Evolutionary conservation across 768 basidiomycete genomes (phyloP).

Genomic region (Pholiota microspora): DNA sequence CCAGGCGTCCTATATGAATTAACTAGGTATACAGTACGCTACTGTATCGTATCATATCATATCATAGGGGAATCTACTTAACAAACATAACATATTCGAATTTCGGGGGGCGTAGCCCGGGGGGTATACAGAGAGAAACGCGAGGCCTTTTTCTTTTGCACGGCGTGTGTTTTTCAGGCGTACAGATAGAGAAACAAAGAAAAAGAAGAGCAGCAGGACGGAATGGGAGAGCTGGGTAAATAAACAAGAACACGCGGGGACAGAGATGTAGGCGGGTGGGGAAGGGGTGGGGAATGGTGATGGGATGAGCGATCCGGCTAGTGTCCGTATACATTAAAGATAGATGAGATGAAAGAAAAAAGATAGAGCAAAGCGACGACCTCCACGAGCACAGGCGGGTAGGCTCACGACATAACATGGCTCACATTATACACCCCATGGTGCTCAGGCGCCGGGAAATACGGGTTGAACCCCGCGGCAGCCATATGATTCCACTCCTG

Average conservation of each 20-base stretch:
- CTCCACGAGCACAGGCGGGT: constrained; percentile 5
- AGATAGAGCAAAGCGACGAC: neutral
- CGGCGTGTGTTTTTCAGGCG: neutral
- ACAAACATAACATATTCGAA: too few relatives aligned
- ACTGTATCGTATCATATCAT: neutral
- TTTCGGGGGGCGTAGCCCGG: neutral
- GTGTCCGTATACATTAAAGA: neutral
- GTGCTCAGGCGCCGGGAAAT: constrained; percentile 63
- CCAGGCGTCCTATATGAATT: too few relatives aligned
- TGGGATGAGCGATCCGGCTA: neutral
- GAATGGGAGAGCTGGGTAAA: constrained; percentile 1
- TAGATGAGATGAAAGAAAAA: constrained; percentile 5
- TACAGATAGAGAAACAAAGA: neutral
- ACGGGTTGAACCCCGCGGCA: constrained; percentile 59
- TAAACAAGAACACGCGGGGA: neutral
- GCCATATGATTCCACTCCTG: constrained; percentile 64
- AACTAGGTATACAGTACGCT: neutral
- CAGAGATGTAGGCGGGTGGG: neutral
- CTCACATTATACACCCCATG: constrained; percentile 48
- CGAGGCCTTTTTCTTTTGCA: neutral
- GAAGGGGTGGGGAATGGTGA: constrained; percentile 1
- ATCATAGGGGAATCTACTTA: too few relatives aligned
- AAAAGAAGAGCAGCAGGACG: too few relatives aligned
- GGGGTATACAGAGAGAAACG: neutral
- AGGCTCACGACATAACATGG: constrained; percentile 52